Conservation (phyloP, 176 grass and related monocot species). For the Neostapfia colusana region DNA sequence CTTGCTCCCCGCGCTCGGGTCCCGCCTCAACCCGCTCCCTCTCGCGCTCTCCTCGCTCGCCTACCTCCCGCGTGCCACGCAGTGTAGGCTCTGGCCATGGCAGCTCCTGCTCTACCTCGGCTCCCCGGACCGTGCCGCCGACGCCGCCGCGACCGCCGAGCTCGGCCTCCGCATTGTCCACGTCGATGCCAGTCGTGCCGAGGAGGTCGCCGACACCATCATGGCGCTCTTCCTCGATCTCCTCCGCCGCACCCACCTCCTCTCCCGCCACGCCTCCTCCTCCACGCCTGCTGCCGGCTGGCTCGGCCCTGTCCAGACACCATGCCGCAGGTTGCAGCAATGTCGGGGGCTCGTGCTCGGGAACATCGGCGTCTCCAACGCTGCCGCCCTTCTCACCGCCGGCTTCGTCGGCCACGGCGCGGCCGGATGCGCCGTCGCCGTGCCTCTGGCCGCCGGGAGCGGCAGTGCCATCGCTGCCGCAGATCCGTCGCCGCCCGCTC, state of each 20-base stretch:
- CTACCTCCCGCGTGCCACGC: constrained; percentile 83
- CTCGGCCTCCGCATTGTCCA: constrained; percentile 86
- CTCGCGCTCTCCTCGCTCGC: constrained; percentile 60
- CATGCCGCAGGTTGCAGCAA: constrained; percentile 76
- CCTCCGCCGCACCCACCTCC: constrained; percentile 76
- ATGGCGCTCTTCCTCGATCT: constrained; percentile 94
- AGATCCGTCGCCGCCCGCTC: no score
- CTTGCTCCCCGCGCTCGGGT: no score
- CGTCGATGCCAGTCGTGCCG: constrained; percentile 71
- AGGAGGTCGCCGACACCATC: no score
- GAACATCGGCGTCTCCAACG: constrained; percentile 65
- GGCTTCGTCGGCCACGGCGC: no score
- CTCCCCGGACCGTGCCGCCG: constrained; percentile 69
- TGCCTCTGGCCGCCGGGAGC: no score
- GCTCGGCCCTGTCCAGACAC: constrained; percentile 78
- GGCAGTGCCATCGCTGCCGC: no score
- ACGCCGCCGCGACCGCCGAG: constrained; percentile 66
- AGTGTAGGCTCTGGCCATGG: constrained; percentile 74
- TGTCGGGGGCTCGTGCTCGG: constrained; percentile 88
- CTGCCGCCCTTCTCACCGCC: no score
- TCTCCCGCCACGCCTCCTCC: constrained; percentile 73
- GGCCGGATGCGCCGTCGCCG: no score
- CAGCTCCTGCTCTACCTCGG: constrained; percentile 88
- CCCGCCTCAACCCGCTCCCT: no score
- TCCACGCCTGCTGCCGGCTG: constrained; percentile 52